Evolutionary conservation across 2,329 filamentous ascomycete genomes (phyloP).

Genomic region (Domatiomyces globalis): DNA sequence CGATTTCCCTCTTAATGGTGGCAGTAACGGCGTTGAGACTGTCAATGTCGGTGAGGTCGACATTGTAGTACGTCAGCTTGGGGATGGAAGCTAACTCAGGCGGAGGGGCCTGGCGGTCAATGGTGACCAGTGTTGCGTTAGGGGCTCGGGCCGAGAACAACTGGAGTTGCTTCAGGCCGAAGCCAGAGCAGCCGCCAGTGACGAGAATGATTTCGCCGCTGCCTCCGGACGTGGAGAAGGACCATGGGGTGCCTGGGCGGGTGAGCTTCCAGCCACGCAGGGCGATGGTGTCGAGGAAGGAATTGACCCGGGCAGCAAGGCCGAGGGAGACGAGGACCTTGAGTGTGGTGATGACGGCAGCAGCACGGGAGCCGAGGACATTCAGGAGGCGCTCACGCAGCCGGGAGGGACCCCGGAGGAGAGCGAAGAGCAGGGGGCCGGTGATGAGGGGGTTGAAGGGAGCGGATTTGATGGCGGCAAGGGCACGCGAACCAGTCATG

Average conservation of each 20-base stretch:
- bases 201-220: slow-evolving; percentile 24
- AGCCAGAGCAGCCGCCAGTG: slow-evolving; percentile 57
- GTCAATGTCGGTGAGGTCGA: slow-evolving; percentile 50
- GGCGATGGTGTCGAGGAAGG: slow-evolving; percentile 38
- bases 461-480: neutral
- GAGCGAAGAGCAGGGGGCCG: slow-evolving; percentile 9
- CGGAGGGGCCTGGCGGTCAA: slow-evolving; percentile 44
- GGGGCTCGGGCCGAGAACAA: slow-evolving; percentile 49
- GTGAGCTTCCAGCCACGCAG: slow-evolving; percentile 29
- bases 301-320: slow-evolving; percentile 35
- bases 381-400: slow-evolving; percentile 8
- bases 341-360: slow-evolving; percentile 8
- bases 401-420: slow-evolving; percentile 10
- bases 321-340: slow-evolving; percentile 41
- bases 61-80: slow-evolving; percentile 53
- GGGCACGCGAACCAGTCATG: neutral
- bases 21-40: slow-evolving; percentile 30
- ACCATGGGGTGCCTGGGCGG: slow-evolving; percentile 17
- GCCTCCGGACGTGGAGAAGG: slow-evolving; percentile 24
- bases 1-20: slow-evolving; percentile 42
- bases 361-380: slow-evolving; percentile 6
- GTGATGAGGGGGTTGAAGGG: slow-evolving; percentile 11
- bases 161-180: slow-evolving; percentile 52
- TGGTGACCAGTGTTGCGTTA: slow-evolving; percentile 46
- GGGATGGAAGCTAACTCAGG: slow-evolving; percentile 13